Evolutionary conservation across 2,329 filamentous ascomycete genomes (phyloP).

Genomic region (Cytospora paraplurivora): DNA sequence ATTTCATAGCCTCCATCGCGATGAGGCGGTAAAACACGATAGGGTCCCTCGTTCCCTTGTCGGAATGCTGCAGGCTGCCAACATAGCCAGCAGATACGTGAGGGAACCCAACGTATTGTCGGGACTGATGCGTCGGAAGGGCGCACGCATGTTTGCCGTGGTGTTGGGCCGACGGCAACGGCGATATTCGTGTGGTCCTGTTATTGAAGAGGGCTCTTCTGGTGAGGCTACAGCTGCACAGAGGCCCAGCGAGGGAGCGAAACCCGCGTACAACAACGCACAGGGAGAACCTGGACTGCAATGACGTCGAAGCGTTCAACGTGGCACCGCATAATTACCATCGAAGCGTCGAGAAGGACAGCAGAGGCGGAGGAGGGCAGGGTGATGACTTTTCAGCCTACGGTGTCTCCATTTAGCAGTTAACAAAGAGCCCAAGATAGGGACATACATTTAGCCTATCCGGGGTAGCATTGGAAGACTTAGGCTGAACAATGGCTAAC

Average conservation of each 20-base stretch:
- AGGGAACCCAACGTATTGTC: neutral
- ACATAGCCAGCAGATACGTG: neutral
- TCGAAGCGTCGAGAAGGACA: neutral
- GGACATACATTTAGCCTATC: neutral
- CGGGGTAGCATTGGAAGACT: neutral
- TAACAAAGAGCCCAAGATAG: neutral
- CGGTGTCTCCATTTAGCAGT: neutral
- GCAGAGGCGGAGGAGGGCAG: neutral
- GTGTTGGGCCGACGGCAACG: slow-evolving; percentile 1
- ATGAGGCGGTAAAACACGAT: neutral
- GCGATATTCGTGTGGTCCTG: neutral
- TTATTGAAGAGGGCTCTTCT: neutral
- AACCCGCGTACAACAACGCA: neutral
- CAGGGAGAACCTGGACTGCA: neutral
- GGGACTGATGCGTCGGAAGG: slow-evolving; percentile 12
- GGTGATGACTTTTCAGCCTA: neutral
- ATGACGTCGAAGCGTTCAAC: slow-evolving; percentile 15
- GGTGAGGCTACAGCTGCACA: neutral
- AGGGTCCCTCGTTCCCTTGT: neutral
- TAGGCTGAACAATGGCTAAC: neutral
- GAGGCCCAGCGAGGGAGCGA: neutral
- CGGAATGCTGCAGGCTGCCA: slow-evolving; percentile 12
- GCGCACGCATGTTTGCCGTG: neutral
- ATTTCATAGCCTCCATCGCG: neutral
- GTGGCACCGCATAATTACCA: slow-evolving; percentile 17